Conservation (phyloP, 371 early-diverging fungal species). For the Mortierella sp. region DNA sequence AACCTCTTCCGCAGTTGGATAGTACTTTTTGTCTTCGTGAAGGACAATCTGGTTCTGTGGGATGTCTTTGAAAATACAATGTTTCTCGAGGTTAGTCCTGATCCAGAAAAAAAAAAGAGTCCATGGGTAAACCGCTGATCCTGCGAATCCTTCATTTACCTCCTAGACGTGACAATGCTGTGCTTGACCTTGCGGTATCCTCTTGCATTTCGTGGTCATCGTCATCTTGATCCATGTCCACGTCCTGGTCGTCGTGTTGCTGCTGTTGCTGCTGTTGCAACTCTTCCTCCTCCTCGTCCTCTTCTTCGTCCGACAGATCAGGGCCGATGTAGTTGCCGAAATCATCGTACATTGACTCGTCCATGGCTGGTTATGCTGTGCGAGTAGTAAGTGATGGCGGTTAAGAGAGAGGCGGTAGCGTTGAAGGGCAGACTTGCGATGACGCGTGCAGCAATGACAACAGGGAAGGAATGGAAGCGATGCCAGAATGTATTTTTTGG, state of each 20-base stretch:
- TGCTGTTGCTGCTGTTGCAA: slow-evolving; percentile 45
- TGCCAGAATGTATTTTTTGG: neutral
- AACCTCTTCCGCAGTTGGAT: slow-evolving; percentile 97
- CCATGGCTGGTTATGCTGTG: slow-evolving; percentile 66
- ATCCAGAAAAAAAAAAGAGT: neutral
- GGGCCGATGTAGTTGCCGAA: slow-evolving; percentile 99
- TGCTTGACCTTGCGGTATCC: slow-evolving; percentile 41
- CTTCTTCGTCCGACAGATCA: slow-evolving; percentile 82
- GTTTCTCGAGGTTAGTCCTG: neutral
- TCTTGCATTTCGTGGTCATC: slow-evolving; percentile 42
- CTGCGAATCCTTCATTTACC: slow-evolving; percentile 32
- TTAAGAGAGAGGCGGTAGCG: neutral
- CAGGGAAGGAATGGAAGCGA: neutral
- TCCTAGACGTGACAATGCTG: slow-evolving; percentile 57
- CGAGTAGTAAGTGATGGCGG: neutral
- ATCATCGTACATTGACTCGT: slow-evolving; percentile 92
- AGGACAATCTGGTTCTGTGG: slow-evolving; percentile 87
- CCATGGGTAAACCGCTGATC: slow-evolving; percentile 14
- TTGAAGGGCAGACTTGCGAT: neutral
- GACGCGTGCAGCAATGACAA: neutral
- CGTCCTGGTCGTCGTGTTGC: slow-evolving; percentile 61
- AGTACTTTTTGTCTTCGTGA: slow-evolving; percentile 98
- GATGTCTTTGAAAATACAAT: slow-evolving; percentile 47
- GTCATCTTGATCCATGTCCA: slow-evolving; percentile 59
- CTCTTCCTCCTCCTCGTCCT: slow-evolving; percentile 59